These are phyloP conservation scores for Crithidia fasciculata DNA, from an alignment of 208 protist species.

Conservation along the genomic window DNA sequence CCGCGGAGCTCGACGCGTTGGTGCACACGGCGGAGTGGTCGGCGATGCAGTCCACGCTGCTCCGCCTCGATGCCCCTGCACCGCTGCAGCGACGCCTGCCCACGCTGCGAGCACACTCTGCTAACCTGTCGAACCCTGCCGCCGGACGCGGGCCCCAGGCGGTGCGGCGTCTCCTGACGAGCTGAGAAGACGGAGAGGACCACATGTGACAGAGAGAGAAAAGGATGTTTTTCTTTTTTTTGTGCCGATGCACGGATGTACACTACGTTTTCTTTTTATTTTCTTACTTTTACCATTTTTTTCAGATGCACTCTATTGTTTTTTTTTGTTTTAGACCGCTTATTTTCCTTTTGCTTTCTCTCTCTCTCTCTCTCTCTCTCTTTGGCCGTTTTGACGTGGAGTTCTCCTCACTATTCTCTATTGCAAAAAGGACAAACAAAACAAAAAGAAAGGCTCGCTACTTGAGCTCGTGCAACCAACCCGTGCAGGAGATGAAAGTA, in stretches of 20 bases:
- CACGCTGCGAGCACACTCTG: constrained; percentile 19
- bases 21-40: constrained; percentile 13
- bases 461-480: too few species aligned
- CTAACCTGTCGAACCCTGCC: constrained; percentile 1
- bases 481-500: too few species aligned
- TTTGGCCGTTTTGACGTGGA: too few species aligned
- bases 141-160: constrained; percentile 23
- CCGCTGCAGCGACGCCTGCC: constrained; percentile 30
- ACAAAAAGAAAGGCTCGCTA: too few species aligned
- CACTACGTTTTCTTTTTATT: constrained; percentile 1
- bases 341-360: not conserved
- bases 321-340: not conserved
- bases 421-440: not conserved
- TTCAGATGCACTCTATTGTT: not conserved
- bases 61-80: constrained; percentile 21
- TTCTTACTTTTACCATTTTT: not conserved
- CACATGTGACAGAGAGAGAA: too few species aligned
- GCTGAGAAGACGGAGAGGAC: not conserved
- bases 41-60: constrained; percentile 12
- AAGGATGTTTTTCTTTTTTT: not conserved
- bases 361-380: not conserved
- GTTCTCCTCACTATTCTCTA: too few species aligned
- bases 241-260: not conserved
- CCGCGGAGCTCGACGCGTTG: constrained; percentile 21
- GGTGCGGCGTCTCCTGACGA: constrained; percentile 17